phyloP scores from a whole-genome alignment of 768 basidiomycete species.

The Calocybe gangraenosa region DNA sequence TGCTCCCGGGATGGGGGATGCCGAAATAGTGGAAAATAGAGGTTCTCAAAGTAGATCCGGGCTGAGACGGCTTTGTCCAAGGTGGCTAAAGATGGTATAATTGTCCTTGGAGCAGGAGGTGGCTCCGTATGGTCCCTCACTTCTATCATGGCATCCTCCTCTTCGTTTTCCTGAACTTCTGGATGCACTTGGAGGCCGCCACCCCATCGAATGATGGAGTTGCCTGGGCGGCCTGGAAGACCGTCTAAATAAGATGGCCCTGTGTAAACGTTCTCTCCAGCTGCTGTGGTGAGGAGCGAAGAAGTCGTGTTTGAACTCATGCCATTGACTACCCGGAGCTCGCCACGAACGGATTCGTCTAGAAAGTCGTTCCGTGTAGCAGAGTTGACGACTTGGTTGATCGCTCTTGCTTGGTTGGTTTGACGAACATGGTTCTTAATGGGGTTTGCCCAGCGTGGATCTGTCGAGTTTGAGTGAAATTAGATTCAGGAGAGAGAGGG shows the following conservation, averaged over 20 bases:
- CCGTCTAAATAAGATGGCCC: slow-evolving; percentile 41
- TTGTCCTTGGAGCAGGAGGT: slow-evolving; percentile 47
- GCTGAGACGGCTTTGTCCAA: slow-evolving; percentile 92
- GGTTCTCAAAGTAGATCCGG: slow-evolving; percentile 91
- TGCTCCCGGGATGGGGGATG: slow-evolving; percentile 84
- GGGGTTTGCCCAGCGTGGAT: slow-evolving; percentile 84
- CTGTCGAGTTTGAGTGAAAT: slow-evolving; percentile 37
- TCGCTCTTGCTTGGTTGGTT: slow-evolving; percentile 61
- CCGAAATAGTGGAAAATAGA: slow-evolving; percentile 82
- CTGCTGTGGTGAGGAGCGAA: slow-evolving; percentile 71
- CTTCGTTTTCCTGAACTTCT: slow-evolving; percentile 61
- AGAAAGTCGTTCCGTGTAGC: slow-evolving; percentile 43
- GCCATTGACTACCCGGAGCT: slow-evolving; percentile 75
- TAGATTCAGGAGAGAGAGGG: slow-evolving; percentile 32
- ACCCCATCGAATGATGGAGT: slow-evolving; percentile 58
- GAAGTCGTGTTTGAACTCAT: slow-evolving; percentile 42
- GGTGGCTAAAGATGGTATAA: slow-evolving; percentile 85
- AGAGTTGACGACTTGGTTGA: slow-evolving; percentile 75
- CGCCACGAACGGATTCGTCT: slow-evolving; percentile 41
- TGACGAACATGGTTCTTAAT: slow-evolving; percentile 77
- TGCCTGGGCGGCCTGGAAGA: slow-evolving; percentile 52
- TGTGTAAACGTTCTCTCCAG: slow-evolving; percentile 60
- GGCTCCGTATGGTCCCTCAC: slow-evolving; percentile 25
- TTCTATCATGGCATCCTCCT: slow-evolving; percentile 34
- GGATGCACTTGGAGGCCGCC: slow-evolving; percentile 59